These are phyloP conservation scores for Fusarium sp. DNA, from an alignment of 2,329 filamentous ascomycete genomes.

Conservation along the genomic window DNA sequence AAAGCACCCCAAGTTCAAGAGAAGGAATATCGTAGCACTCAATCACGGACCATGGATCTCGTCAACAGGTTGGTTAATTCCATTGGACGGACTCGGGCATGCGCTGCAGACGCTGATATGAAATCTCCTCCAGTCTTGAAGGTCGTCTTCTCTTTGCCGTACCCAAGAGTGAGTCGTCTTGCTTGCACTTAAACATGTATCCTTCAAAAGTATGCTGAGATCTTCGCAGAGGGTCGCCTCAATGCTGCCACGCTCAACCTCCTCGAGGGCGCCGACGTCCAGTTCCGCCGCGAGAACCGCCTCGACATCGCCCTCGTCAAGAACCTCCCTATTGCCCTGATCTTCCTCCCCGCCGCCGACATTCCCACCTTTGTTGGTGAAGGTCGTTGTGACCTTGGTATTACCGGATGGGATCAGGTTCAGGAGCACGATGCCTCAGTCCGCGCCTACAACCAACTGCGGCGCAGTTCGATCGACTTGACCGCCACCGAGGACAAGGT, in stretches of 20 bases:
- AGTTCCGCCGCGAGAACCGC: constrained; percentile 93
- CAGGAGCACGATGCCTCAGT: constrained; percentile 82
- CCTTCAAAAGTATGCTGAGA: constrained; percentile 31
- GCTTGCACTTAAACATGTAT: background rate
- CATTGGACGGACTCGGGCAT: background rate
- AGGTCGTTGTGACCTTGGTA: constrained; percentile 91
- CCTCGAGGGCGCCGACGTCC: constrained; percentile 91
- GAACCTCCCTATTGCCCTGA: constrained; percentile 92
- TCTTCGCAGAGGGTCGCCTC: constrained; percentile 81
- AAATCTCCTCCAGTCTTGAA: constrained; percentile 71
- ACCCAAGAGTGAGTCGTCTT: constrained; percentile 85
- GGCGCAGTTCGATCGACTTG: constrained; percentile 53
- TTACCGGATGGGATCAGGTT: constrained; percentile 93
- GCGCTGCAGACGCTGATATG: constrained; percentile 27
- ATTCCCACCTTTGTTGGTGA: constrained; percentile 98
- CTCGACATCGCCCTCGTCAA: constrained; percentile 98
- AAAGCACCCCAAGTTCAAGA: constrained; percentile 15
- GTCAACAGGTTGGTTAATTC: constrained; percentile 59
- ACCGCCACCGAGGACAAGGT: constrained; percentile 51
- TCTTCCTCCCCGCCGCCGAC: constrained; percentile 96
- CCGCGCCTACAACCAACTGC: constrained; percentile 57
- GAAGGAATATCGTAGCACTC: constrained; percentile 8
- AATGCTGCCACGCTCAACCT: constrained; percentile 89
- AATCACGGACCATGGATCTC: constrained; percentile 56
- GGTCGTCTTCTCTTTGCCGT: constrained; percentile 94